Conservation (phyloP, 2,329 filamentous ascomycete genomes). For the Cytospora mali region DNA sequence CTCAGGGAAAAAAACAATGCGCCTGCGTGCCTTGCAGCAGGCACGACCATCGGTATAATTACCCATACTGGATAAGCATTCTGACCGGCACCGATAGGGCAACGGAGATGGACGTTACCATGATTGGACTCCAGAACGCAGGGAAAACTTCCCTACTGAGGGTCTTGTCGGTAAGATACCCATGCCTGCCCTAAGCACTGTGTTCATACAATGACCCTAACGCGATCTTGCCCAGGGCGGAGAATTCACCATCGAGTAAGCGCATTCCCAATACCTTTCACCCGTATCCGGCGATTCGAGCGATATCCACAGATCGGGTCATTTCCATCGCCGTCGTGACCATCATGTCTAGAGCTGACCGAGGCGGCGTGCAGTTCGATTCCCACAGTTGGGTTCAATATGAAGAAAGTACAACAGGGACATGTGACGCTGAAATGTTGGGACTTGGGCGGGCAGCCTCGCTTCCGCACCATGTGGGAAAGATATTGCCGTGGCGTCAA, state of each 20-base stretch:
- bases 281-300: constrained; percentile 13
- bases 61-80: constrained; percentile 3
- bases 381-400: constrained; percentile 98
- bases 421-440: constrained; percentile 99
- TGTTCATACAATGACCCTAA: constrained; percentile 8
- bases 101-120: constrained; percentile 99
- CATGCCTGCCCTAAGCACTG: background rate
- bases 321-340: constrained; percentile 35
- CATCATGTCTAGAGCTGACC: constrained; percentile 38
- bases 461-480: constrained; percentile 99
- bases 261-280: constrained; percentile 34
- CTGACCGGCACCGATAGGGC: constrained; percentile 62
- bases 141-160: constrained; percentile 95
- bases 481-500: constrained; percentile 96
- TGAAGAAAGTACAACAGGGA: constrained; percentile 96
- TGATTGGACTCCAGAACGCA: constrained; percentile 97
- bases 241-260: constrained; percentile 99
- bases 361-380: constrained; percentile 72
- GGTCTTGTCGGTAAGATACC: constrained; percentile 82
- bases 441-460: constrained; percentile 95
- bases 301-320: constrained; percentile 5
- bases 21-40: constrained; percentile 30
- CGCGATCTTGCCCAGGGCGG: constrained; percentile 68
- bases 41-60: background rate
- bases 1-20: constrained; percentile 34